Evolutionary conservation across 345 rosid species (phyloP).

Genomic region (Noccaea caerulescens): DNA sequence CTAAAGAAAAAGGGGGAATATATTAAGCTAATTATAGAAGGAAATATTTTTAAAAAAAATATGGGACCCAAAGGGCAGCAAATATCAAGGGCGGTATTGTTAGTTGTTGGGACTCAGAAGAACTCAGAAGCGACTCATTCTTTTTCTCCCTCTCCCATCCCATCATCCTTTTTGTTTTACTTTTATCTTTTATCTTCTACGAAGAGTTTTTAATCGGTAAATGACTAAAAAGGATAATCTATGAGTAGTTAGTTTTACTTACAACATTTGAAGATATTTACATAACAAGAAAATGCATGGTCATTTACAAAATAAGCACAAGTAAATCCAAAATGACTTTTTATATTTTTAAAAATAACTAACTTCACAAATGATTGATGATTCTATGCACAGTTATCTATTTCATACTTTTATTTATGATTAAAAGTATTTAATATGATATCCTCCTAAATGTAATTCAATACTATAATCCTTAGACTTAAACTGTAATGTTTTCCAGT

Average conservation of each 20-base stretch:
- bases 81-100: conserved; percentile 63
- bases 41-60: background rate
- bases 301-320: background rate
- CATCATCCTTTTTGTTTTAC: conserved; percentile 52
- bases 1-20: background rate
- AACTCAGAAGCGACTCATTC: conserved; percentile 45
- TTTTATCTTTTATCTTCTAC: background rate
- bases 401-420: background rate
- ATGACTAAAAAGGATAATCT: no score
- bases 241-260: background rate
- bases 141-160: conserved; percentile 54
- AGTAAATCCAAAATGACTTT: background rate
- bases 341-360: background rate
- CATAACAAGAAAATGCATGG: background rate
- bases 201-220: no score
- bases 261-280: background rate
- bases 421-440: no score
- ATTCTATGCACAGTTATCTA: background rate
- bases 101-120: conserved; percentile 65
- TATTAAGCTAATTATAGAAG: conserved; percentile 22
- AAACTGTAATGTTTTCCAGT: no score
- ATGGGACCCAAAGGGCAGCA: conserved; percentile 53
- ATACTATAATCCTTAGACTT: no score
- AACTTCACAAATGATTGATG: no score
- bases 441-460: no score